These are phyloP conservation scores for Microcos paniculata DNA, from an alignment of 345 rosid species.

Conservation along the genomic window DNA sequence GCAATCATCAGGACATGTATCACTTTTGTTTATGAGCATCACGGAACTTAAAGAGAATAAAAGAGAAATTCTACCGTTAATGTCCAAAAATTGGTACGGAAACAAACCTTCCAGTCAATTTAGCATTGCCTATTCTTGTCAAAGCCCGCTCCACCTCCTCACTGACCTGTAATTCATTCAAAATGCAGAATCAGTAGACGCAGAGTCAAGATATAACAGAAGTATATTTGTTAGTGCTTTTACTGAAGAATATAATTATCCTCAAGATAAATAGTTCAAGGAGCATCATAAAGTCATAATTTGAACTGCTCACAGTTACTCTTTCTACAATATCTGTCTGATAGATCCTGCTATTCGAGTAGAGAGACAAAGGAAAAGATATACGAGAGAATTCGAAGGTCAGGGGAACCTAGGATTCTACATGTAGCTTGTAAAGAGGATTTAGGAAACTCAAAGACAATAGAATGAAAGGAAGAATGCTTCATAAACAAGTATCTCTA, in stretches of 20 bases:
- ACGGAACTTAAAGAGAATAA: background rate
- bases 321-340: background rate
- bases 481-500: background rate
- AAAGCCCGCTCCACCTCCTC: slow-evolving; percentile 95
- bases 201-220: background rate
- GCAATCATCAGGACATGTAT: background rate
- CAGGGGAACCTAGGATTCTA: no score
- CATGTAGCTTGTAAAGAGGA: no score
- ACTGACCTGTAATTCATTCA: slow-evolving; percentile 57
- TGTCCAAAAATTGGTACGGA: slow-evolving; percentile 1
- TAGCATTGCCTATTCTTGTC: slow-evolving; percentile 59
- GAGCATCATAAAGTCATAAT: background rate
- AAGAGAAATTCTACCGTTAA: background rate
- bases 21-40: background rate
- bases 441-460: no score
- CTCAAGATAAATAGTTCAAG: background rate
- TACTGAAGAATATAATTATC: background rate
- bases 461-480: no score
- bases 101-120: slow-evolving; percentile 53
- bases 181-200: slow-evolving; percentile 10
- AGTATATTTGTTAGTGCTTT: background rate
- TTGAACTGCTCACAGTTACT: background rate
- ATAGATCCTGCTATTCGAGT: background rate
- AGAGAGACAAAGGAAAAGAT: no score
- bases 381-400: no score